phyloP scores from a whole-genome alignment of 306 rosid species.

The Vicia villosa region DNA sequence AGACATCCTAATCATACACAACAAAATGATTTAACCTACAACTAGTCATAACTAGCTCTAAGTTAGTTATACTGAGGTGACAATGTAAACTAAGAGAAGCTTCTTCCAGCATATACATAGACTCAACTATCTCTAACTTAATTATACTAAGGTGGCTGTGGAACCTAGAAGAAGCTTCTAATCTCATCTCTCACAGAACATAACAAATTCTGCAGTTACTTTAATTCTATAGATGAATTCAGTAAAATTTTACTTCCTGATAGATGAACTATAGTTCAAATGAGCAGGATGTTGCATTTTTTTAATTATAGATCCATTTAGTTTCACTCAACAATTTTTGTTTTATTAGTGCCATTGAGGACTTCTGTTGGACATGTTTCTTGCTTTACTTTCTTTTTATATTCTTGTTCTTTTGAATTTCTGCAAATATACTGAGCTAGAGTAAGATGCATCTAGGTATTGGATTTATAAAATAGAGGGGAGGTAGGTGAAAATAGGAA shows the following conservation, averaged over 20 bases:
- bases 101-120: too few relatives aligned
- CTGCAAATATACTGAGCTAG: background rate
- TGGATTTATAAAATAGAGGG: background rate
- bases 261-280: background rate
- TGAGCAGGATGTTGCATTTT: slow-evolving; percentile 23
- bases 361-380: slow-evolving; percentile 5
- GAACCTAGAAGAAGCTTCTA: too few relatives aligned
- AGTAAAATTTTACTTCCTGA: slow-evolving; percentile 1
- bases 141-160: too few relatives aligned
- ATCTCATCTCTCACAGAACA: background rate
- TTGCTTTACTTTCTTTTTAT: slow-evolving; percentile 14
- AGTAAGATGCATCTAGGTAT: slow-evolving; percentile 1
- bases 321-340: background rate
- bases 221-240: slow-evolving; percentile 5
- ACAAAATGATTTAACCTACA: too few relatives aligned
- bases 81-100: too few relatives aligned
- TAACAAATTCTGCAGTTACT: slow-evolving; percentile 18
- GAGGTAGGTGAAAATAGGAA: slow-evolving; percentile 12
- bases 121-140: too few relatives aligned
- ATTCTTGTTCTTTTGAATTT: background rate
- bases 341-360: slow-evolving; percentile 4
- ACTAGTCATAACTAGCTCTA: too few relatives aligned
- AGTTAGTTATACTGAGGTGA: too few relatives aligned
- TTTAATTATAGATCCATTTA: slow-evolving; percentile 18
- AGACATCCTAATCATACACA: too few relatives aligned